Base-by-base conservation (phyloP, 345 rosid genomes). In the Salix exigua region DNA sequence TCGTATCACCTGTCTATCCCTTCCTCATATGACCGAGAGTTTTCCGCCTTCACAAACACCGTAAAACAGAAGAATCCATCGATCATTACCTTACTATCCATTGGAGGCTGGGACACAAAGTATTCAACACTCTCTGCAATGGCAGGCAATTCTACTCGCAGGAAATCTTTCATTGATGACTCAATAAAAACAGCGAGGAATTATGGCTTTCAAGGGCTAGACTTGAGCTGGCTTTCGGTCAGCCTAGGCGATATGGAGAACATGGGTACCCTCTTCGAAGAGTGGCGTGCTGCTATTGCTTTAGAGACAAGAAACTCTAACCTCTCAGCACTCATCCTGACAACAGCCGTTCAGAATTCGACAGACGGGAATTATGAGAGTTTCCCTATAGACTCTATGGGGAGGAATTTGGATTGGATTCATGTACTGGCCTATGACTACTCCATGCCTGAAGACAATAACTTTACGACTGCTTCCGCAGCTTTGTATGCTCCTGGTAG, bases 171-270 rank as follows among this genome's bases (percentile, higher is more conserved):
- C 37, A 80, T 83, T 37, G 69, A 38, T 8, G 80, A 83, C 33
- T 73, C 83, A 4, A 38, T 83, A 28, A 25, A 38, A 60, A 74
- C 48, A 0, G 83, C 83, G n/a, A 80, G 79, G 71, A 9, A 23
- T 62, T 72, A 77, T 33, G 86, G 83, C 13, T 83, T 83, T 53
- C 75, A 62, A 4, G 83, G 86, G 11, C 73, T 80, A 6, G 86
- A 83, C 63, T 26, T 71, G n/a, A 80, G 6, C 66, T 5, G 80
- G 83, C 81, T 81, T 3, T 83, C 44, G 86, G 83, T 79, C 21
- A 73, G 42, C 5, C 16, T 1, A 4, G 0, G 72, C 12, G 71
- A 68, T 1, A 79, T 71, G 76, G 30, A 66, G 1, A 66, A 26
- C 30, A 37, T 83, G 3, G 83, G 78, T 26, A 2, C n/a, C 61